Evolutionary conservation across 345 rosid species (phyloP).

Genomic region (Dimocarpus longan): DNA sequence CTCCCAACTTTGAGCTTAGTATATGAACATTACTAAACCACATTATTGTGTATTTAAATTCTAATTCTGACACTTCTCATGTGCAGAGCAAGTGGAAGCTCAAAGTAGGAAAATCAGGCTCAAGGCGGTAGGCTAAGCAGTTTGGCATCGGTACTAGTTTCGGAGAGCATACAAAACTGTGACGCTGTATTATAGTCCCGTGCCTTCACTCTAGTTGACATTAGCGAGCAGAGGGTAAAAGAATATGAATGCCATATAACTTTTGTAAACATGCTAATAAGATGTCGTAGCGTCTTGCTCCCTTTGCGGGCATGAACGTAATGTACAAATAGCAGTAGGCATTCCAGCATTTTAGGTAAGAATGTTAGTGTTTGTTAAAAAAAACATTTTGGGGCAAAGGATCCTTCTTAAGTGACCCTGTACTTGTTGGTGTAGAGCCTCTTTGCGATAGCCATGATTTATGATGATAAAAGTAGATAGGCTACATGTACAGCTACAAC

Average conservation of each 20-base stretch:
- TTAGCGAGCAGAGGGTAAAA: constrained; percentile 18
- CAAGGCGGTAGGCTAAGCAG: constrained; percentile 41
- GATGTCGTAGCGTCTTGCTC: constrained; percentile 16
- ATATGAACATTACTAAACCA: neutral
- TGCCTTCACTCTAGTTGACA: constrained; percentile 13
- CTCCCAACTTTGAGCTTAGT: constrained; percentile 19
- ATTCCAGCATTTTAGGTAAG: constrained; percentile 16
- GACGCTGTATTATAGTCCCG: constrained; percentile 16
- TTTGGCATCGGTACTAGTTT: neutral
- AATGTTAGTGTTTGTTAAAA: constrained; percentile 22
- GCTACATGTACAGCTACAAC: constrained; percentile 34
- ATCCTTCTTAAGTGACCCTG: constrained; percentile 15
- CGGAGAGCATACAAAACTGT: constrained; percentile 17
- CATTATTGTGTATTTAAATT: neutral
- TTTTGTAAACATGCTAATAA: constrained; percentile 41
- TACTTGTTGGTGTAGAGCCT: constrained; percentile 16
- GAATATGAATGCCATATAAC: constrained; percentile 33
- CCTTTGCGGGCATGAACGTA: constrained; percentile 2
- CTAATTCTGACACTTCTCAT: constrained; percentile 20
- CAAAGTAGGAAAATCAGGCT: constrained; percentile 53
- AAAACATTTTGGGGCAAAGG: constrained; percentile 5
- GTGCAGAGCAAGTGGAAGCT: constrained; percentile 83
- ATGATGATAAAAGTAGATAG: constrained; percentile 19
- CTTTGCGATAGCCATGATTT: constrained; percentile 10
- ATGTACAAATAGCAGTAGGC: constrained; percentile 43